Percentiles rank a stretch among this genome's conserved stretches.
phyloP scores from a whole-genome alignment of 1,139 yeast species.

The Schizosaccharomyces versatilis region DNA sequence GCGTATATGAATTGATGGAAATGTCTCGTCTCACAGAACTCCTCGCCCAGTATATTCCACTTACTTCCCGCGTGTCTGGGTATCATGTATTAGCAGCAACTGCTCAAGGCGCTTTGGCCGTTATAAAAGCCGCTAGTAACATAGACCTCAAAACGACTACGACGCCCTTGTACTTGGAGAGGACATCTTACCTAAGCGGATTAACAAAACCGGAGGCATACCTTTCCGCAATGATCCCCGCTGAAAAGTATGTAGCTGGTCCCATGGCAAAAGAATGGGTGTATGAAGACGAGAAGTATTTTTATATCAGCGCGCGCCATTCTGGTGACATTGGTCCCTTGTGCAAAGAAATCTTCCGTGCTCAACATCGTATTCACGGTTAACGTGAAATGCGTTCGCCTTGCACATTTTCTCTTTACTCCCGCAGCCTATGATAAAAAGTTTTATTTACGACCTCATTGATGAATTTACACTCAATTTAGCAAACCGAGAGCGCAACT shows the following conservation, averaged over 20 bases:
- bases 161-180: neutral
- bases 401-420: no score
- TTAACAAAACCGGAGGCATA: neutral
- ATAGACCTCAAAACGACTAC: conserved; percentile 1
- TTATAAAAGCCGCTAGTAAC: neutral
- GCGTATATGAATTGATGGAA: neutral
- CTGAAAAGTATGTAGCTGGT: neutral
- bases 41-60: neutral
- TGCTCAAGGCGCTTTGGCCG: conserved; percentile 1
- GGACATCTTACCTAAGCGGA: neutral
- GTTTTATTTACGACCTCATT: no score
- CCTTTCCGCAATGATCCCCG: neutral
- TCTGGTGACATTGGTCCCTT: neutral
- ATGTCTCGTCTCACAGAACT: neutral
- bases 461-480: no score
- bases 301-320: neutral
- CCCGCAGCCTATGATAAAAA: no score
- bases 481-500: no score
- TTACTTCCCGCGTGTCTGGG: neutral
- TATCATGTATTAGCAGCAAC: neutral
- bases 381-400: no score
- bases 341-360: neutral
- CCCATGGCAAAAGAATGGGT: neutral
- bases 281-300: neutral
- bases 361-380: no score